A percentile compares a stretch with the other conserved stretches of the same genome.
Conservation (phyloP, 129 eudicot species). For the Flaveria sonorensis region DNA sequence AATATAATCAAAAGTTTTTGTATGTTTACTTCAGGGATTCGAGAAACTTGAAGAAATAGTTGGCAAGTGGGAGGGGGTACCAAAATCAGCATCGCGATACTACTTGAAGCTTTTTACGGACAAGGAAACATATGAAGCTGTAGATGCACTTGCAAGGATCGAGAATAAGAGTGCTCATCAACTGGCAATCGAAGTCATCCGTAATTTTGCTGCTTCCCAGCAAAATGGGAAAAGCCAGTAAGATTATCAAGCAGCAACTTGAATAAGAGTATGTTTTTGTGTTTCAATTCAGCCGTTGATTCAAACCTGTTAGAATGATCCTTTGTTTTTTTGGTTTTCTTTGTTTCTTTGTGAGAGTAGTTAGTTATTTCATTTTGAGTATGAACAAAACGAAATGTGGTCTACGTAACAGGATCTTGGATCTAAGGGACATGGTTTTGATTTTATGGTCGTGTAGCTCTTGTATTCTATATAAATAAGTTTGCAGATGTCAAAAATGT, state of each 20-base stretch:
- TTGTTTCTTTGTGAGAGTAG: constrained; percentile 13
- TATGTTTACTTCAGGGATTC: constrained; percentile 53
- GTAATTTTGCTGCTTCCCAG: constrained; percentile 75
- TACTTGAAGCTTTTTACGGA: constrained; percentile 78
- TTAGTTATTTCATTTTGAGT: constrained; percentile 15
- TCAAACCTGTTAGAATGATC: constrained; percentile 20
- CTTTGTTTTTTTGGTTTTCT: background rate
- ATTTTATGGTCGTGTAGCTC: constrained; percentile 22
- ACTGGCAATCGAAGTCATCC: constrained; percentile 82
- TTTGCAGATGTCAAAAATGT: constrained; percentile 25
- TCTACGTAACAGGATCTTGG: background rate
- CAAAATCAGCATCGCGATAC: constrained; percentile 46
- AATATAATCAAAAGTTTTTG: background rate
- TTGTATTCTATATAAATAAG: constrained; percentile 29
- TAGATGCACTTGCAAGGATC: constrained; percentile 73
- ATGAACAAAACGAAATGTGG: constrained; percentile 1
- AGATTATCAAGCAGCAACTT: constrained; percentile 15
- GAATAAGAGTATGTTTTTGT: constrained; percentile 34
- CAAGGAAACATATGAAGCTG: constrained; percentile 70
- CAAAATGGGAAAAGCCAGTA: constrained; percentile 69
- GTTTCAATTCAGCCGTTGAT: constrained; percentile 39
- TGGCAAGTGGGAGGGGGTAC: constrained; percentile 85
- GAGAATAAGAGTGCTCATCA: constrained; percentile 87
- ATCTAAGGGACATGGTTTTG: constrained; percentile 23
- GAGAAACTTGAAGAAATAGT: constrained; percentile 77